phyloP scores from a whole-genome alignment of 2,329 filamentous ascomycete species.

The Fusarium sp. region DNA sequence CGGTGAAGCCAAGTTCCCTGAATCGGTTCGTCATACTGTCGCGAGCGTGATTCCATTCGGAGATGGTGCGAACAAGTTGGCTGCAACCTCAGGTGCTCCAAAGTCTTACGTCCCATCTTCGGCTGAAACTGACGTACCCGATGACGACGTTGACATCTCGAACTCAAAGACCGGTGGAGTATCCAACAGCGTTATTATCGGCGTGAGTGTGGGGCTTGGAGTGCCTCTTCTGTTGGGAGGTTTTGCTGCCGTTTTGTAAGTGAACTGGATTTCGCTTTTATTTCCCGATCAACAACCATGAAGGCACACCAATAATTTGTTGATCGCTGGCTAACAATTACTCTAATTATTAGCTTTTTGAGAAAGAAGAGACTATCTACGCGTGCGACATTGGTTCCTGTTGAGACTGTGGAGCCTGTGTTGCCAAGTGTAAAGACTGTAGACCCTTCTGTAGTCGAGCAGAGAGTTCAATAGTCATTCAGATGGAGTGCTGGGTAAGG shows the following conservation, averaged over 20 bases:
- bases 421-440: not conserved
- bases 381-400: not conserved
- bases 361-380: not conserved
- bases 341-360: not conserved
- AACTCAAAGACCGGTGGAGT: conserved; percentile 47
- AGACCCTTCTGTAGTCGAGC: not conserved
- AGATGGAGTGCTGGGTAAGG: not conserved
- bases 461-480: not conserved
- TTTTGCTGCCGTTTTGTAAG: conserved; percentile 47
- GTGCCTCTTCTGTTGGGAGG: conserved; percentile 51
- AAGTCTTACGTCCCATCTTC: conserved; percentile 45
- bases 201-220: conserved; percentile 59
- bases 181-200: conserved; percentile 59
- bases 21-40: not conserved
- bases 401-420: not conserved
- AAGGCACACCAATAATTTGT: not conserved
- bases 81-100: conserved; percentile 52
- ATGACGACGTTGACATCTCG: not conserved
- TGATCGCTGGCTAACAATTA: not conserved
- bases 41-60: conserved; percentile 53
- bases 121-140: not conserved
- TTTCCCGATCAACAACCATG: not conserved
- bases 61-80: conserved; percentile 43
- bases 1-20: conserved; percentile 1
- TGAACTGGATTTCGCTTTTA: conserved; percentile 1